Percentiles rank a stretch among this genome's conserved stretches.
These are phyloP conservation scores for Guadua angustifolia DNA, from an alignment of 176 grass and related monocot species.

Conservation along the genomic window DNA sequence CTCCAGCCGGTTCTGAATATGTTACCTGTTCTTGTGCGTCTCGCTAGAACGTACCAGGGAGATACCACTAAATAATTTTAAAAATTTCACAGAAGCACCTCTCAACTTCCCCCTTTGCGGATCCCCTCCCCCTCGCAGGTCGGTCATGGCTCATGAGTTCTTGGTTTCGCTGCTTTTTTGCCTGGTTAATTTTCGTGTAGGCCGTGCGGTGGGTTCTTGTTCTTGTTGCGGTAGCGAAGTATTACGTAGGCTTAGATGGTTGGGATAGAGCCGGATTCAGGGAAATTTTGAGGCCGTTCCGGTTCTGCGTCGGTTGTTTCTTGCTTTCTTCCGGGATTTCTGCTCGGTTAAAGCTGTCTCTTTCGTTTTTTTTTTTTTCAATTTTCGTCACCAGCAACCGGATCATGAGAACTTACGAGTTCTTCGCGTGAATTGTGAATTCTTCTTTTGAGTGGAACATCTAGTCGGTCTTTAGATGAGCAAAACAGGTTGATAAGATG, in stretches of 20 bases:
- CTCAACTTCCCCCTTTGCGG: constrained; percentile 20
- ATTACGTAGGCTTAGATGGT: not conserved
- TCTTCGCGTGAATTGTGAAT: not conserved
- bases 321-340: not conserved
- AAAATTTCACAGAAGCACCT: too few species aligned
- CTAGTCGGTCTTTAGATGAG: not conserved
- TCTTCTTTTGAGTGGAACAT: not conserved
- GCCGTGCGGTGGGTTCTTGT: not conserved
- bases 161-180: not conserved
- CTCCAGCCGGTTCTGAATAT: not conserved
- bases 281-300: not conserved
- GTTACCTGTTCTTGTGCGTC: not conserved
- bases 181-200: not conserved
- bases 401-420: not conserved
- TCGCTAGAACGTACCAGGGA: too few species aligned
- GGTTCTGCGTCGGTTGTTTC: not conserved
- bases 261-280: constrained; percentile 34
- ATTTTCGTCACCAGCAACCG: not conserved
- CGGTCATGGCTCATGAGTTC: not conserved
- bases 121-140: constrained; percentile 33
- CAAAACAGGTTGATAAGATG: not conserved
- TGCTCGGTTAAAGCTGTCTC: not conserved
- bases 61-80: too few species aligned
- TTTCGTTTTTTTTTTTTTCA: not conserved
- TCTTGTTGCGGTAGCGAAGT: not conserved